phyloP scores from a whole-genome alignment of 768 basidiomycete species.

The Leucosporidium scottii region DNA sequence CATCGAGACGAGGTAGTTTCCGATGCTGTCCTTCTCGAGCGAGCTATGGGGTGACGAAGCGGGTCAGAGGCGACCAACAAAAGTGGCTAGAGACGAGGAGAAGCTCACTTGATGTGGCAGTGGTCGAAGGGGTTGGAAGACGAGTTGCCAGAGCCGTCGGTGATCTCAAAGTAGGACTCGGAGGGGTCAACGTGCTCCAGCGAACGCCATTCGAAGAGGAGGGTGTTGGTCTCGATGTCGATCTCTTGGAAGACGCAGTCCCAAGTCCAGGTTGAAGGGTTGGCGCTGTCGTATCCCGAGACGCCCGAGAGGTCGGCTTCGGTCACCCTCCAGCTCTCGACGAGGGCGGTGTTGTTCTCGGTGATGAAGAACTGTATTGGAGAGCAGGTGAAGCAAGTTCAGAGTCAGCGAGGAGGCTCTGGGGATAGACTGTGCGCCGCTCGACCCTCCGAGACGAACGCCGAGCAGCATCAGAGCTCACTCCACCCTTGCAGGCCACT shows the following conservation, averaged over 20 bases:
- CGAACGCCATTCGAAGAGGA: slow-evolving; percentile 37
- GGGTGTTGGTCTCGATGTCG: slow-evolving; percentile 33
- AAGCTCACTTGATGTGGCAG: slow-evolving; percentile 36
- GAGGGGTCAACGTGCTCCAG: slow-evolving; percentile 34
- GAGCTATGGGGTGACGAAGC: neutral
- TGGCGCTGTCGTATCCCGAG: neutral
- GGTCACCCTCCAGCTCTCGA: slow-evolving; percentile 25
- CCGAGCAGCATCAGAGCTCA: too few species aligned
- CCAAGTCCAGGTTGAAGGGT: slow-evolving; percentile 31
- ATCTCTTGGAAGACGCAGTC: slow-evolving; percentile 35
- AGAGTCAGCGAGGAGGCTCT: neutral
- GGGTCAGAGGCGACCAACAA: neutral
- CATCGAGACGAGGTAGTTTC: slow-evolving; percentile 38
- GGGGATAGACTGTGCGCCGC: too few species aligned
- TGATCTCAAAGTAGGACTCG: slow-evolving; percentile 28
- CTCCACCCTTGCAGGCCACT: too few species aligned
- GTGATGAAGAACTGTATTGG: slow-evolving; percentile 34
- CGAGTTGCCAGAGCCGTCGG: neutral
- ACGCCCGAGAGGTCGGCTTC: slow-evolving; percentile 26
- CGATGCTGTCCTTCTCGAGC: slow-evolving; percentile 33
- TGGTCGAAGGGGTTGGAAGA: slow-evolving; percentile 7
- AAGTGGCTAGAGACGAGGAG: too few species aligned
- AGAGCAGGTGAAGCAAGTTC: neutral
- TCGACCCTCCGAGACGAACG: too few species aligned
- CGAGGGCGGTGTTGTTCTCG: slow-evolving; percentile 35